Base-by-base conservation (phyloP, 129 eudicot species). In the Flaveria sonorensis region DNA sequence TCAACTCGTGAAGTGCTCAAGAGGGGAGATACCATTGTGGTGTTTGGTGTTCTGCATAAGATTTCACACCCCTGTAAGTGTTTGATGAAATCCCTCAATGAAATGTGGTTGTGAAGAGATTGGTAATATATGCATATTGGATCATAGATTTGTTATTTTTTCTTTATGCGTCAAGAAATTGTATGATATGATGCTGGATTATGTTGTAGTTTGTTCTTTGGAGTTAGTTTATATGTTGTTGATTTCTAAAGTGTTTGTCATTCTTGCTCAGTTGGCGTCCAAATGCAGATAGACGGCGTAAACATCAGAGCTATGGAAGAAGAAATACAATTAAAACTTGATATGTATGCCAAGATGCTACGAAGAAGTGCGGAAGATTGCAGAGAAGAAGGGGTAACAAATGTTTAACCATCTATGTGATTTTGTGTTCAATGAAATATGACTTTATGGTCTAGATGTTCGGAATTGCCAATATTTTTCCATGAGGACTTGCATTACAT, bases 31-130 rank as follows among this genome's bases (percentile, higher is more conserved):
- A 90, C 96, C 43, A 77, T 90, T 30, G 23, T 67, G 51, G 86
- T 83, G 69, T 76, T 90, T 77, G 96, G 96, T 15, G 93, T 88
- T 59, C 10, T 88, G 68, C 93, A 88, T 60, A 81, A 73, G 63
- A 73, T 90, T 72, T 68, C 70, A 21, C 96, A 90, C 42, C 96
- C 96, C 50, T 28, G 96, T 90, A 85, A 80, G 96, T 81, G 80
- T 63, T 79, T 65, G 57, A 4, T 45, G 40, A 36, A 36, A 36
- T 36, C 7, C 40, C 40, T 36, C 7, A 36, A 1, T 36, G 40
- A 36, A 36, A 36, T 36, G 1, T 36, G 5, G 40, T 36, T 36
- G 1, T 36, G 40, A 36, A 36, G 8, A 36, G 40, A 36, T 36
- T 32, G 39, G 39, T 32, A 32, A 32, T 32, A 7, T 32, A 32